Evolutionary conservation across 371 early-diverging fungal genomes (phyloP).

Genomic region (Gilbertella persicaria): DNA sequence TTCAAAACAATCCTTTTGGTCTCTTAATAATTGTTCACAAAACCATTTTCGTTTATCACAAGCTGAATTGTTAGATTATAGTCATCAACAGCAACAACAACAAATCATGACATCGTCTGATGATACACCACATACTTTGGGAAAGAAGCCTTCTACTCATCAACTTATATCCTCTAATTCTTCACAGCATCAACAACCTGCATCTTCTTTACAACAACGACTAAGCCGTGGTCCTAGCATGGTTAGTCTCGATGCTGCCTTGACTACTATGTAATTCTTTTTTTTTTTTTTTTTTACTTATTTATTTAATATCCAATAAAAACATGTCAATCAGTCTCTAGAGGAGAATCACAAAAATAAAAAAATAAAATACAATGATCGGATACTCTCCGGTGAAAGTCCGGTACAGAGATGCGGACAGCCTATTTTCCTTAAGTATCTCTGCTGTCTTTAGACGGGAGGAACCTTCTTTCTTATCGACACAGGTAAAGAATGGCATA

Average conservation of each 20-base stretch:
- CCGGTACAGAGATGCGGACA: too few relatives aligned
- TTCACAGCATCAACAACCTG: neutral
- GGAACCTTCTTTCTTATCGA: constrained; percentile 27
- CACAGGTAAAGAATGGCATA: constrained; percentile 23
- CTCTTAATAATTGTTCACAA: constrained; percentile 2
- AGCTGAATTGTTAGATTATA: constrained; percentile 42
- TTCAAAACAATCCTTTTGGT: constrained; percentile 17
- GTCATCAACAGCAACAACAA: constrained; percentile 14
- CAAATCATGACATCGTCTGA: neutral
- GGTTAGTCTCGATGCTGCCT: constrained; percentile 34
- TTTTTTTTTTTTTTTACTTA: neutral
- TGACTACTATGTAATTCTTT: constrained; percentile 17
- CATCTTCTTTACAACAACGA: constrained; percentile 7
- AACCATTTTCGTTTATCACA: constrained; percentile 13
- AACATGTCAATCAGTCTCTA: too few relatives aligned
- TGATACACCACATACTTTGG: neutral
- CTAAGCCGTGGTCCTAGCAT: constrained; percentile 31
- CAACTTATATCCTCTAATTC: neutral
- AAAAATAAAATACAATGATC: too few relatives aligned
- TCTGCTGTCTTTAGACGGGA: neutral
- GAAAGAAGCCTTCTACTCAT: neutral
- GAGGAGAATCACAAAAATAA: too few relatives aligned
- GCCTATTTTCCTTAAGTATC: constrained; percentile 17
- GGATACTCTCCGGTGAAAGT: too few relatives aligned
- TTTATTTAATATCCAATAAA: neutral